phyloP scores from a whole-genome alignment of 1,139 yeast species.

The Taiozyma sp. region DNA sequence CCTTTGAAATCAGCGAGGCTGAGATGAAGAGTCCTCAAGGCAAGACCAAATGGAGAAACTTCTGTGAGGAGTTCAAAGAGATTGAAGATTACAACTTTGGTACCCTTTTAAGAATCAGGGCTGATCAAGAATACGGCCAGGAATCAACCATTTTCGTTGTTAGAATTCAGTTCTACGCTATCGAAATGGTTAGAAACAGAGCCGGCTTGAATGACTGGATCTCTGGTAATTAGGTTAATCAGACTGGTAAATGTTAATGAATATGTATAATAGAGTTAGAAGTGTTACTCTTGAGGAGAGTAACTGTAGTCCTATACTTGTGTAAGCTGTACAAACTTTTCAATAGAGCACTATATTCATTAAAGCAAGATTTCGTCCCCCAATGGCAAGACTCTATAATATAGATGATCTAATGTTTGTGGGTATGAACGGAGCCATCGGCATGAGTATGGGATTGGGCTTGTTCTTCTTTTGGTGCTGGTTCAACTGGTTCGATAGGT shows the following conservation, averaged over 20 bases:
- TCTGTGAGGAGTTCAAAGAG: constrained; percentile 78
- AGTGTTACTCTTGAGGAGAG: background rate
- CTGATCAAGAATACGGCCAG: constrained; percentile 74
- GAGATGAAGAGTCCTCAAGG: constrained; percentile 78
- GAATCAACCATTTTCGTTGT: constrained; percentile 85
- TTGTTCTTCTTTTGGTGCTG: constrained; percentile 8
- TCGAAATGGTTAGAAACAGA: constrained; percentile 92
- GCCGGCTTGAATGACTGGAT: constrained; percentile 93
- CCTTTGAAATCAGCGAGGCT: constrained; percentile 61
- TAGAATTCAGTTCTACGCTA: constrained; percentile 89
- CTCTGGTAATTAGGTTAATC: constrained; percentile 4
- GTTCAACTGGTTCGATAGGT: constrained; percentile 4
- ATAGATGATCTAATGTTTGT: constrained; percentile 16
- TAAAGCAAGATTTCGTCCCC: background rate
- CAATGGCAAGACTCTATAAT: background rate
- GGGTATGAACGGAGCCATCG: constrained; percentile 23
- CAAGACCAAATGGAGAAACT: constrained; percentile 88
- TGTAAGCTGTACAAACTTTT: too few relatives aligned
- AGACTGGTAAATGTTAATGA: background rate
- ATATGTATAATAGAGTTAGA: background rate
- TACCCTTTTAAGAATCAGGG: constrained; percentile 73
- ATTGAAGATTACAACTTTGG: constrained; percentile 94
- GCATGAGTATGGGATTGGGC: constrained; percentile 19
- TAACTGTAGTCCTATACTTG: too few relatives aligned
- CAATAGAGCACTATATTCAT: background rate